A percentile compares a stretch with the other conserved stretches of the same genome.
phyloP scores from a whole-genome alignment of 2,329 filamentous ascomycete species.

The Talaromyces sp. region DNA sequence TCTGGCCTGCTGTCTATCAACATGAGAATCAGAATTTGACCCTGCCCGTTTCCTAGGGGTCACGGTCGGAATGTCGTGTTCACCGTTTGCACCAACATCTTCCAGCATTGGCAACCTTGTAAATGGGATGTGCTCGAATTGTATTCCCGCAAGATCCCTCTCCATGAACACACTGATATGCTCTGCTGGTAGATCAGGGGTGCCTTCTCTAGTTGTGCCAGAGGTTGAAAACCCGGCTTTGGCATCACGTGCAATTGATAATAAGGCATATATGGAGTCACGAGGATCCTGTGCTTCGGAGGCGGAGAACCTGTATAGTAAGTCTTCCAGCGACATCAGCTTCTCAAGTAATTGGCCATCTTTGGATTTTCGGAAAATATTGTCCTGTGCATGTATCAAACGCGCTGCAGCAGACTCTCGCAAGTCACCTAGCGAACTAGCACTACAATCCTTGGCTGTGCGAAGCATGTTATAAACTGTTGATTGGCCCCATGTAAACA shows the following conservation, averaged over 20 bases:
- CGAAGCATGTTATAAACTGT: background rate
- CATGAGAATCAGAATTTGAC: background rate
- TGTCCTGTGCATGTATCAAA: slow-evolving; percentile 19
- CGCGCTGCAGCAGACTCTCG: slow-evolving; percentile 17
- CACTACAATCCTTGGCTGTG: background rate
- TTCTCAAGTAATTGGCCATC: slow-evolving; percentile 18
- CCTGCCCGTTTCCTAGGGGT: background rate
- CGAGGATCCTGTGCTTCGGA: slow-evolving; percentile 17
- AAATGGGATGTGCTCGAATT: background rate
- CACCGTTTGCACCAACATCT: background rate
- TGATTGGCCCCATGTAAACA: slow-evolving; percentile 4
- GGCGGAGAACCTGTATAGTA: slow-evolving; percentile 18
- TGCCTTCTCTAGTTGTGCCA: background rate
- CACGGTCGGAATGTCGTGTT: background rate
- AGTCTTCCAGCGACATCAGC: slow-evolving; percentile 21
- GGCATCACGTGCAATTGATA: slow-evolving; percentile 17
- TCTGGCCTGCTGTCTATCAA: background rate
- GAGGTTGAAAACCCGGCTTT: background rate
- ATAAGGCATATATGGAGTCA: slow-evolving; percentile 17
- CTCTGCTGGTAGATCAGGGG: background rate
- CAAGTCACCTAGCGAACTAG: background rate
- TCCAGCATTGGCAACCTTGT: background rate
- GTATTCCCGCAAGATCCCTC: background rate
- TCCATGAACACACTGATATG: background rate
- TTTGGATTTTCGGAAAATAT: slow-evolving; percentile 22